Evolutionary conservation across 2,329 filamentous ascomycete genomes (phyloP).

Genomic region (Fusarium incarnatum): DNA sequence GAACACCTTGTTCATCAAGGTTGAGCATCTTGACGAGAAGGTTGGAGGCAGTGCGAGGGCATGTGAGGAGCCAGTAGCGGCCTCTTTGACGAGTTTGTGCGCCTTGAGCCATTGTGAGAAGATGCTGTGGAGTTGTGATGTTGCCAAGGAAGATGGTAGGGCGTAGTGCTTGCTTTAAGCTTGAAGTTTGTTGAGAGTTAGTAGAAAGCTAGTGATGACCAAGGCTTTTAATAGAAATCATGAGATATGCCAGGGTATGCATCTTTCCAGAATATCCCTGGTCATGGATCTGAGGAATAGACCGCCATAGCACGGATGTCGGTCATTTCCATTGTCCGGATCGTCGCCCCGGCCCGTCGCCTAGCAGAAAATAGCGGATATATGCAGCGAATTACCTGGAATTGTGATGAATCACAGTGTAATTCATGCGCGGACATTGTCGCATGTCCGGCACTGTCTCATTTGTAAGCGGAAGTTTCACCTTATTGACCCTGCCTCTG

Average conservation of each 20-base stretch:
- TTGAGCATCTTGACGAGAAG: conserved; percentile 38
- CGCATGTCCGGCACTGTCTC: not conserved
- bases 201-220: not conserved
- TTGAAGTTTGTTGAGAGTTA: not conserved
- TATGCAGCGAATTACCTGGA: not conserved
- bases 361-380: not conserved
- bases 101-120: conserved; percentile 24
- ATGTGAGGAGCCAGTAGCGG: conserved; percentile 37
- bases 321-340: conserved; percentile 17
- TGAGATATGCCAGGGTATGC: no score
- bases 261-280: not conserved
- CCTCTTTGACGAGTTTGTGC: not conserved
- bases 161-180: not conserved
- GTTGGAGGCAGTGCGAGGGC: conserved; percentile 38
- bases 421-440: conserved; percentile 7
- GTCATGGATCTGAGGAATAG: not conserved
- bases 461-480: not conserved
- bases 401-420: not conserved
- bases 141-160: not conserved
- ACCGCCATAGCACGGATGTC: conserved; percentile 12
- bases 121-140: not conserved
- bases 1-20: conserved; percentile 33
- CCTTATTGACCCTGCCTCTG: not conserved
- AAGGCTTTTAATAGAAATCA: not conserved
- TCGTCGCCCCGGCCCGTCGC: conserved; percentile 29